Evolutionary conservation across 2,329 filamentous ascomycete genomes (phyloP), one percentile per base, ranked within the genome.

Genomic region (Colletotrichum destructivum): DNA sequence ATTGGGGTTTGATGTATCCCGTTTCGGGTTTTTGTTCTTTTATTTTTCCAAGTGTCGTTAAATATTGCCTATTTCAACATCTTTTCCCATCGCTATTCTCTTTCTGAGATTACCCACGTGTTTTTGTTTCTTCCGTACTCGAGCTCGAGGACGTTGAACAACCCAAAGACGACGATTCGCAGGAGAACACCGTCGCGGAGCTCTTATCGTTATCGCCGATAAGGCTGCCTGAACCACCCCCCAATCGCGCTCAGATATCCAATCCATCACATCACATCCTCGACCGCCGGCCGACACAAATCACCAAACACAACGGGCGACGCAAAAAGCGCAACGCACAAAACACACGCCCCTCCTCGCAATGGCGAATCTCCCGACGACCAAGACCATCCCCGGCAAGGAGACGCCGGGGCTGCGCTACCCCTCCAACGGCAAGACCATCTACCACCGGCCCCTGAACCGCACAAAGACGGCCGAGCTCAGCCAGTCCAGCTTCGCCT

Each of bases 381-480:
- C 82, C 74, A 83, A 86, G 74, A 77, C 82, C 35, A 57, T 73
- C 42, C 80, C 83, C 71, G 82, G 83, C 75, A 86, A 87, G 79
- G 86, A 84, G 66, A 82, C 87, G 75, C 81, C 87, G 44, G 92
- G 93, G 35, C 91, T 99, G 73, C 93, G 95, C 76, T 94, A 97
- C 79, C 96, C 96, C 59, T 94, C 94, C 68, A 97, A 91, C 82
- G 94, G 95, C 85, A 98, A 98, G 86, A 98, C 95, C 75, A 98
- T 99, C 85, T 99, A 98, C 86, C 95, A 98, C 86, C 90, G 96
- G 66, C 95, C 97, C 73, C 87, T 98, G 73, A 98, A 98, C 84
- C 93, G 96, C 75, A 93, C 92, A 77, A 94, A 94, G 81, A 94
- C 93, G 77, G 90, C 93, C 70, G 96, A 98, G 86, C 90, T 97